Evolutionary conservation across 2,329 filamentous ascomycete species (phyloP).

Genomic region (Penicillium sp.): DNA sequence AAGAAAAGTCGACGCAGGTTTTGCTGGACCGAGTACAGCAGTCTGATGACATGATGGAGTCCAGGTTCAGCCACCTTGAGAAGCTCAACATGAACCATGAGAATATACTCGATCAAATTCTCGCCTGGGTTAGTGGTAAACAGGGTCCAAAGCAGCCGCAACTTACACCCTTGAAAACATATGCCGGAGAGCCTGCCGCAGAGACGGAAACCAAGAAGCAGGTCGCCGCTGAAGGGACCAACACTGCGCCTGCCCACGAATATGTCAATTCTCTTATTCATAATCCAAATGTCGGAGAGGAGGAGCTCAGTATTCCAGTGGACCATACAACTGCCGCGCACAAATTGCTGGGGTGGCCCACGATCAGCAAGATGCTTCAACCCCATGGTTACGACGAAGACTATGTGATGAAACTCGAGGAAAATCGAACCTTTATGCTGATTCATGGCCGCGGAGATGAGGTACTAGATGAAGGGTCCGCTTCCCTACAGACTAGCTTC

Average conservation of each 20-base stretch:
- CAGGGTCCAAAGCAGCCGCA: conserved; percentile 21
- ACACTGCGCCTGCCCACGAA: conserved; percentile 5
- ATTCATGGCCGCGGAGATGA: conserved; percentile 81
- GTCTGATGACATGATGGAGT: conserved; percentile 37
- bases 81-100: conserved; percentile 27
- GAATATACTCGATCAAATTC: conserved; percentile 17
- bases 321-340: conserved; percentile 93
- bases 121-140: conserved; percentile 6
- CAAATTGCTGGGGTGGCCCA: conserved; percentile 74
- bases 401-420: conserved; percentile 78
- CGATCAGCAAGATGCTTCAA: conserved; percentile 67
- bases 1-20: conserved; percentile 47
- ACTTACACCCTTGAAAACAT: conserved; percentile 33
- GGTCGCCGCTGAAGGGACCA: conserved; percentile 2
- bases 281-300: conserved; percentile 28
- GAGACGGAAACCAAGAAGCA: conserved; percentile 24
- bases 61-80: conserved; percentile 28
- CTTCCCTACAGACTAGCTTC: conserved; percentile 34
- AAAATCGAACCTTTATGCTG: conserved; percentile 73
- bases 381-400: conserved; percentile 63
- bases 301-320: conserved; percentile 72
- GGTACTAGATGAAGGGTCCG: conserved; percentile 59
- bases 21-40: conserved; percentile 41
- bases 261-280: conserved; percentile 19
- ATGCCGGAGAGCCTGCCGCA: conserved; percentile 18